These are phyloP conservation scores for Blastobotrys parvus DNA, from an alignment of 805 yeast species.

Conservation along the genomic window DNA sequence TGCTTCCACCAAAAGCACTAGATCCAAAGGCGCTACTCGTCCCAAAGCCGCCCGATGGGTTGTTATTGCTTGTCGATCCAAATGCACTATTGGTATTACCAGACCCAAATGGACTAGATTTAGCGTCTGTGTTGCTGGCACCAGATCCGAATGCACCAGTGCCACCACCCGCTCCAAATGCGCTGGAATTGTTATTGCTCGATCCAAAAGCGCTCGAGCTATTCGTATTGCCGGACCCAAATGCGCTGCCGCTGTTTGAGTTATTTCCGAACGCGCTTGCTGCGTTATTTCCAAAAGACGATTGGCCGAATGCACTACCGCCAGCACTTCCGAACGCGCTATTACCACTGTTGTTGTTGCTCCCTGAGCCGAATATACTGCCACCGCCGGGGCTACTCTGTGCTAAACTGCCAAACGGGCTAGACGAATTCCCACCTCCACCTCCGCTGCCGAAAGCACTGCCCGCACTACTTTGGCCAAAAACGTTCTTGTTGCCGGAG, in stretches of 20 bases:
- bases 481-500: background rate
- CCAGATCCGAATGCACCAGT: conserved; percentile 11
- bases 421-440: background rate
- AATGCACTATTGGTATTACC: background rate
- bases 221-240: background rate
- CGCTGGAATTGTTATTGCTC: conserved; percentile 5
- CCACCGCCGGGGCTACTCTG: too few species aligned
- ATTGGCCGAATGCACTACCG: conserved; percentile 5
- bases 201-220: conserved; percentile 7
- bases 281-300: conserved; percentile 10
- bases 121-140: conserved; percentile 4
- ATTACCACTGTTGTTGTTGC: too few species aligned
- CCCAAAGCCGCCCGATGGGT: conserved; percentile 8
- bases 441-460: background rate
- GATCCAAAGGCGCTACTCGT: conserved; percentile 18
- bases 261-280: conserved; percentile 8
- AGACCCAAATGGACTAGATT: background rate
- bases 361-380: too few species aligned
- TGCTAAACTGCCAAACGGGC: conserved; percentile 1
- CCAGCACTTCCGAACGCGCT: conserved; percentile 6
- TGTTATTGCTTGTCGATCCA: conserved; percentile 6
- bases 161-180: conserved; percentile 17
- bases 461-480: background rate
- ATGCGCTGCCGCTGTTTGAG: background rate
- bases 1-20: conserved; percentile 15